Evolutionary conservation across 331 rosid genomes (phyloP).

Genomic region (Malus hybrid): DNA sequence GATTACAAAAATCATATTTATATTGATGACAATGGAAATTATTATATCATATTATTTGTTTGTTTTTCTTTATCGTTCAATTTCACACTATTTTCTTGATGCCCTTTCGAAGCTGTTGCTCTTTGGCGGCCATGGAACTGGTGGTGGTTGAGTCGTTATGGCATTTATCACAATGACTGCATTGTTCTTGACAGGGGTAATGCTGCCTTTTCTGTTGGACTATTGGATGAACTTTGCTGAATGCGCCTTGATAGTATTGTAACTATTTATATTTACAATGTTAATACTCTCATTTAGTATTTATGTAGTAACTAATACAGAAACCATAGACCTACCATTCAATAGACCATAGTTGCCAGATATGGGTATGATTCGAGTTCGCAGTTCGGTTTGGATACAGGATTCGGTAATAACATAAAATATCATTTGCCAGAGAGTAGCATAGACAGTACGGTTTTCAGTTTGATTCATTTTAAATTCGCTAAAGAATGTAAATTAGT

Average conservation of each 20-base stretch:
- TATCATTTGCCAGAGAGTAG: fast-evolving
- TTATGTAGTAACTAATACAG: too few species aligned
- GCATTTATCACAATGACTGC: constrained; percentile 83
- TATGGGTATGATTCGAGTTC: too few species aligned
- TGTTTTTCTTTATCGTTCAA: not conserved
- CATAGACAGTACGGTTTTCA: too few species aligned
- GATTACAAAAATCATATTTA: not conserved
- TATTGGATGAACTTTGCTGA: not conserved
- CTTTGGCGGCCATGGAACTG: constrained; percentile 99
- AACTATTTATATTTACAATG: not conserved
- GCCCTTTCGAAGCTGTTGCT: constrained; percentile 51
- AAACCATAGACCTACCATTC: not conserved
- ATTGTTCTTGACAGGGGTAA: constrained; percentile 82
- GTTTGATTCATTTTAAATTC: too few species aligned
- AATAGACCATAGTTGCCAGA: not conserved
- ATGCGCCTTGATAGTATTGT: not conserved
- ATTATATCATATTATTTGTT: not conserved
- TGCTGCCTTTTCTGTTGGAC: constrained; percentile 12
- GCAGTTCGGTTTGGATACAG: too few species aligned
- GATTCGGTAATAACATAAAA: too few species aligned
- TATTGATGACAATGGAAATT: not conserved
- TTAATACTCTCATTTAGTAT: not conserved
- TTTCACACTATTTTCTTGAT: not conserved
- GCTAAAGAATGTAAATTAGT: too few species aligned
- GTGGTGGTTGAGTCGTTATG: constrained; percentile 99